A percentile compares a stretch with the other conserved stretches of the same genome.
phyloP scores from a whole-genome alignment of 495 filamentous ascomycete genomes.

The Aspergillus cristatus region DNA sequence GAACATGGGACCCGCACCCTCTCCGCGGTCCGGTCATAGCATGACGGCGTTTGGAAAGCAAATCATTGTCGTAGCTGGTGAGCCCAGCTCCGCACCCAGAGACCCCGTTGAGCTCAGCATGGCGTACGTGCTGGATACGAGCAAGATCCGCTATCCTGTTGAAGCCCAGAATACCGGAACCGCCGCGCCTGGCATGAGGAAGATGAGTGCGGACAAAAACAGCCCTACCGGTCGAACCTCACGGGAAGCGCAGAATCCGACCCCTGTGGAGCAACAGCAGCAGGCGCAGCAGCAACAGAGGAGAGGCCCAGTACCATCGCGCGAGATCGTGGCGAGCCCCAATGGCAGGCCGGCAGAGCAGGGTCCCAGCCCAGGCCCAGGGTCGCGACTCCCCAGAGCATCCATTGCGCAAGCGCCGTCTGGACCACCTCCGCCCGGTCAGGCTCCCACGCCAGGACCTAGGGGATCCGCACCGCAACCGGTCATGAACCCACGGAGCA shows the following conservation, averaged over 20 bases:
- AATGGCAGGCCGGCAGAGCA: conserved; percentile 23
- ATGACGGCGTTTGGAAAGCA: conserved; percentile 93
- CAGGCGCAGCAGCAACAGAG: too few relatives aligned
- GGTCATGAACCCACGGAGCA: conserved; percentile 40
- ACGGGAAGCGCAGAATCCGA: conserved; percentile 56
- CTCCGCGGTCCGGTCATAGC: conserved; percentile 87
- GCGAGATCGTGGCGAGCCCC: conserved; percentile 45
- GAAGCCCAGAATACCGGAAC: conserved; percentile 49
- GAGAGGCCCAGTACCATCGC: conserved; percentile 32
- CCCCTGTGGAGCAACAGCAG: conserved; percentile 44
- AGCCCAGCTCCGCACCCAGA: conserved; percentile 78
- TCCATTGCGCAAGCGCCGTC: conserved; percentile 62
- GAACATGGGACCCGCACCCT: conserved; percentile 97
- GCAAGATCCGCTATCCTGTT: conserved; percentile 89
- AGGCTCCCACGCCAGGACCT: conserved; percentile 73
- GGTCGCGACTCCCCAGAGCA: conserved; percentile 60
- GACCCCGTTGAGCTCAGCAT: conserved; percentile 77
- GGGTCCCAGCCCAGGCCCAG: conserved; percentile 29
- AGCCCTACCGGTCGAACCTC: conserved; percentile 38
- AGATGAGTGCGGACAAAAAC: conserved; percentile 31
- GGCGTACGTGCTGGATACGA: conserved; percentile 86
- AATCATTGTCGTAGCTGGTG: conserved; percentile 84
- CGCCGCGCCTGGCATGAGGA: conserved; percentile 20
- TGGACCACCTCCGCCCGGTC: conserved; percentile 79
- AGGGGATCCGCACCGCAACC: conserved; percentile 34